These are phyloP conservation scores for Bruguiera gymnorhiza DNA, from an alignment of 345 rosid species.

Conservation along the genomic window DNA sequence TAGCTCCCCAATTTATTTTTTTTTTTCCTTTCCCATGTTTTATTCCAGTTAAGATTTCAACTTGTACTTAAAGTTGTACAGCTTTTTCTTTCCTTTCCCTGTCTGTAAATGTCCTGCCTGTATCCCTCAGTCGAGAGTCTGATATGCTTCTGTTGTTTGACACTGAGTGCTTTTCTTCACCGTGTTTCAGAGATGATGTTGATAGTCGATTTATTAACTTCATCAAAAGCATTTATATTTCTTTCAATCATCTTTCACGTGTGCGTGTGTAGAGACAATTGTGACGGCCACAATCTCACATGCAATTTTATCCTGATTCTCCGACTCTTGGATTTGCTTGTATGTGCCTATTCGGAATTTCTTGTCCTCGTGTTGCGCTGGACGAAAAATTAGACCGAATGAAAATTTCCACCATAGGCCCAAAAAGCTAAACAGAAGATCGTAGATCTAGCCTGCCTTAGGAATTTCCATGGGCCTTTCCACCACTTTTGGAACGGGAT, in stretches of 20 bases:
- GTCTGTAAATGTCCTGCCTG: neutral
- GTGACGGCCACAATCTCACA: neutral
- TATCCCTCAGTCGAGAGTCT: slow-evolving; percentile 3
- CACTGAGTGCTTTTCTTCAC: too few relatives aligned
- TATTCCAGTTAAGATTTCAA: neutral
- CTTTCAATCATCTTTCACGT: neutral
- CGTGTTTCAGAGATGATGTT: too few relatives aligned
- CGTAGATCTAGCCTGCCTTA: too few relatives aligned
- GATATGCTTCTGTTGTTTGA: neutral
- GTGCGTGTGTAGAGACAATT: neutral
- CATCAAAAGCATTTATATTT: neutral
- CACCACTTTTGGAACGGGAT: too few relatives aligned
- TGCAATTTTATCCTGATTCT: slow-evolving; percentile 3
- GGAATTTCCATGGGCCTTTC: too few relatives aligned
- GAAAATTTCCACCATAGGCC: too few relatives aligned
- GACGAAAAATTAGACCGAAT: too few relatives aligned
- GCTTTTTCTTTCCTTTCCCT: slow-evolving; percentile 25
- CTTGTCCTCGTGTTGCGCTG: too few relatives aligned
- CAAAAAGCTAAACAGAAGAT: too few relatives aligned
- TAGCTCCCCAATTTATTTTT: neutral
- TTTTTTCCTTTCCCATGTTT: neutral
- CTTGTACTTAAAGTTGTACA: slow-evolving; percentile 24
- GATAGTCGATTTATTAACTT: neutral
- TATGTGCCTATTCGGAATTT: too few relatives aligned
- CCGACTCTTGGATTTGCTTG: neutral